Conservation (phyloP, 164 flowering plant species). For the Piper longum region DNA sequence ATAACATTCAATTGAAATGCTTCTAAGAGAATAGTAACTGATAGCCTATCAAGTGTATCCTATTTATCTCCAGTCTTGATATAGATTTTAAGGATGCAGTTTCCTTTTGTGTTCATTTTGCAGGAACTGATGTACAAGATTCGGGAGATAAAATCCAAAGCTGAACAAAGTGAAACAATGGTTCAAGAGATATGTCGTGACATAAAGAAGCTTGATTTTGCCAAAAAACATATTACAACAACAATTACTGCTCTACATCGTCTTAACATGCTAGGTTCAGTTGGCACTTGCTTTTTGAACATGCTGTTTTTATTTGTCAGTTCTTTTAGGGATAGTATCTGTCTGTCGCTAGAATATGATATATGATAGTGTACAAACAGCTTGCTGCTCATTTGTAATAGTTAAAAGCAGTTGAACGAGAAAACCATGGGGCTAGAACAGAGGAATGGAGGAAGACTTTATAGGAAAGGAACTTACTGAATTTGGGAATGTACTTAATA, state of each 20-base stretch:
- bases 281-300: conserved; percentile 3
- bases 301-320: no score
- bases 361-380: no score
- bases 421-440: no score
- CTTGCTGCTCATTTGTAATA: no score
- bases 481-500: no score
- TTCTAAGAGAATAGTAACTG: background rate
- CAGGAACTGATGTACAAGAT: conserved; percentile 96
- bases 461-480: no score
- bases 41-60: background rate
- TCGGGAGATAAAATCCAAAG: conserved; percentile 86
- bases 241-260: conserved; percentile 99
- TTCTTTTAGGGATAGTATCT: no score
- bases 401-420: no score
- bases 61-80: background rate
- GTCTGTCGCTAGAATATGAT: background rate
- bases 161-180: conserved; percentile 99
- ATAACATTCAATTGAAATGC: no score
- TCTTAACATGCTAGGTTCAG: conserved; percentile 85
- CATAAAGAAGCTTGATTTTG: conserved; percentile 95
- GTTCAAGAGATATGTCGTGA: conserved; percentile 99
- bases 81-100: background rate
- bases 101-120: background rate
- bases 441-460: no score
- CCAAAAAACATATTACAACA: conserved; percentile 93